phyloP scores from a whole-genome alignment of 768 basidiomycete genomes.

The Rubroboletus pulcherrimus region DNA sequence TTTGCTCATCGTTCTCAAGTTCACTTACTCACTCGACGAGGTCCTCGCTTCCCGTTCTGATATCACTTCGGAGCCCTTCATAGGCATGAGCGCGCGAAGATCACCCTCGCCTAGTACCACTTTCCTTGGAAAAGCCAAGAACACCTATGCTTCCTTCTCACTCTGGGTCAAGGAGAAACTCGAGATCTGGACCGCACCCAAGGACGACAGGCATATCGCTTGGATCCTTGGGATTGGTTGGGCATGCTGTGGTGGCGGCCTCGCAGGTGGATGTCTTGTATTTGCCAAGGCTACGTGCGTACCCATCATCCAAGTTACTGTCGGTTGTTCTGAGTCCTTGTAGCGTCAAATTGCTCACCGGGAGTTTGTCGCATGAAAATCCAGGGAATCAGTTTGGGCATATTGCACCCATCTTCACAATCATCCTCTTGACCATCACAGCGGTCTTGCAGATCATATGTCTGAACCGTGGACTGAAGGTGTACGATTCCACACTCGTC shows the following conservation, averaged over 20 bases:
- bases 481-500: constrained; percentile 87
- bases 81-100: constrained; percentile 35
- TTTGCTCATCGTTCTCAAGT: constrained; percentile 61
- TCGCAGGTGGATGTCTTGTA: constrained; percentile 86
- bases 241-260: constrained; percentile 88
- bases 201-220: constrained; percentile 80
- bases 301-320: neutral
- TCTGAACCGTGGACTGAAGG: constrained; percentile 83
- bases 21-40: constrained; percentile 68
- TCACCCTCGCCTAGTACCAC: constrained; percentile 16
- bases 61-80: constrained; percentile 55
- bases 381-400: constrained; percentile 87
- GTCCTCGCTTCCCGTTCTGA: constrained; percentile 71
- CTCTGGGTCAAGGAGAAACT: constrained; percentile 55
- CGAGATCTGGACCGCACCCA: constrained; percentile 72
- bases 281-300: constrained; percentile 56
- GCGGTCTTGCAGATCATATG: constrained; percentile 90
- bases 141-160: constrained; percentile 46
- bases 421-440: constrained; percentile 56
- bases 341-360: constrained; percentile 79
- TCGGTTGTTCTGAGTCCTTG: constrained; percentile 7
- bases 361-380: constrained; percentile 73
- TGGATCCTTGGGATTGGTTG: constrained; percentile 93
- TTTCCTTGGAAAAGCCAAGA: constrained; percentile 34
- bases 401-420: constrained; percentile 72